Conservation (phyloP, 306 rosid genomes). For the Fagus crenata region DNA sequence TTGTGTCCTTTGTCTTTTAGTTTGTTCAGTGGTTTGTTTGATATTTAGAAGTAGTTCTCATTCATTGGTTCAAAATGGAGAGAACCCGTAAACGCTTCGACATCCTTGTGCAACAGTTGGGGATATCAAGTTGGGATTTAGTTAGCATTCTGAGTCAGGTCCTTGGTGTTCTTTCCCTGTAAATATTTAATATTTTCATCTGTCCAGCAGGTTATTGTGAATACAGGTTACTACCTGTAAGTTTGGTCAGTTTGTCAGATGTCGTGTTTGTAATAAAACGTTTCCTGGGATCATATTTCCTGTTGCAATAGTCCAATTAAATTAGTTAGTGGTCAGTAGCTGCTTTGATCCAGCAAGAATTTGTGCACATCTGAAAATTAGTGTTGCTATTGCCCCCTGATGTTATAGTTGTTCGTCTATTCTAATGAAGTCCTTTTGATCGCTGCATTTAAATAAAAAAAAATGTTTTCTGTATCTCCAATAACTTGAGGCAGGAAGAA, state of each 20-base stretch:
- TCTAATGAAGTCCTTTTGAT: too few relatives aligned
- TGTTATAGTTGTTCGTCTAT: too few relatives aligned
- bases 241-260: slow-evolving; percentile 45
- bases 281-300: slow-evolving; percentile 28
- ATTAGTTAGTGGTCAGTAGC: neutral
- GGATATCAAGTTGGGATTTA: slow-evolving; percentile 38
- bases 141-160: slow-evolving; percentile 47
- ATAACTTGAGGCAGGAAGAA: too few relatives aligned
- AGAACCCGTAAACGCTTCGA: slow-evolving; percentile 36
- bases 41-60: slow-evolving; percentile 28
- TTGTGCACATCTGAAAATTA: too few relatives aligned
- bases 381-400: too few relatives aligned
- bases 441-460: too few relatives aligned
- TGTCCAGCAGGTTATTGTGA: slow-evolving; percentile 46
- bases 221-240: slow-evolving; percentile 57
- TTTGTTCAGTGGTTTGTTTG: slow-evolving; percentile 27
- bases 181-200: slow-evolving; percentile 46
- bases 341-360: neutral
- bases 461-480: too few relatives aligned
- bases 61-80: slow-evolving; percentile 40
- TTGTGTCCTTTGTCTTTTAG: slow-evolving; percentile 36
- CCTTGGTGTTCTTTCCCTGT: slow-evolving; percentile 54
- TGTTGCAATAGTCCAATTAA: neutral
- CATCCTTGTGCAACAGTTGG: slow-evolving; percentile 35
- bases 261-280: slow-evolving; percentile 56